Evolutionary conservation across 495 filamentous ascomycete species (phyloP), one percentile per base, ranked within the genome.

Genomic region (Podospora fimiseda): DNA sequence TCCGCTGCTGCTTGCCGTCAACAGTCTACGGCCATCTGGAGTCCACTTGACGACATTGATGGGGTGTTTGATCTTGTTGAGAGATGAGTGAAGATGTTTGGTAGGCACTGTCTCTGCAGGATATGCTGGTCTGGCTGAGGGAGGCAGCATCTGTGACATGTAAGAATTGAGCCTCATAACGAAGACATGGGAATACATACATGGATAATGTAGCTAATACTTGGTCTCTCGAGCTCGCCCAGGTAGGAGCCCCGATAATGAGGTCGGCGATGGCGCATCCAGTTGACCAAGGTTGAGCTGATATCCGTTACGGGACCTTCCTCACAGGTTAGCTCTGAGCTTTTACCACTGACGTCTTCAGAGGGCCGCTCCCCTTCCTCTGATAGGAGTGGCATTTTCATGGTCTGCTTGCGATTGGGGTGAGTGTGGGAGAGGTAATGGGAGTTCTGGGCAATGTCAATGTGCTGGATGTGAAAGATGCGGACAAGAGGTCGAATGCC

Each of bases 31-130:
- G 36, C 93, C 93, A 72, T 98, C 93, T 0, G 93, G 93, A 2
- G 93, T 98, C 93, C 93, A 98, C 72, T 87, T 78, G 41, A 98
- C 90, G n/a, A 96, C 88, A 39, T 95, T 96, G 61, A 98, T 87
- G 0, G 93, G 93, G 52, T 97, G 93, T 61, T 95, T 95, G 55
- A 92, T 89, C 66, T 98, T 98, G 76, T 96, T 96, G 24, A 97
- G 79, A 1, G 93, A 97, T 20, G 91, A 90, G 64, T 98, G 93
- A 19, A 96, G 77, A 59, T 95, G 90, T 58, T 90, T 88, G 0
- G 88, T 83, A 43, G 93, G 91, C 14, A 98, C 84, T 0, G 88
- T 81, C 60, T 95, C 90, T 20, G 81, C 89, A 9, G 91, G 81
- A 46, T 78, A 85, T 42, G 83, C 72, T 9, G 79, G 62, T 62